A percentile compares a stretch with the other conserved stretches of the same genome.
phyloP scores from a whole-genome alignment of 2,329 filamentous ascomycete genomes.

The Penicillium sp. region DNA sequence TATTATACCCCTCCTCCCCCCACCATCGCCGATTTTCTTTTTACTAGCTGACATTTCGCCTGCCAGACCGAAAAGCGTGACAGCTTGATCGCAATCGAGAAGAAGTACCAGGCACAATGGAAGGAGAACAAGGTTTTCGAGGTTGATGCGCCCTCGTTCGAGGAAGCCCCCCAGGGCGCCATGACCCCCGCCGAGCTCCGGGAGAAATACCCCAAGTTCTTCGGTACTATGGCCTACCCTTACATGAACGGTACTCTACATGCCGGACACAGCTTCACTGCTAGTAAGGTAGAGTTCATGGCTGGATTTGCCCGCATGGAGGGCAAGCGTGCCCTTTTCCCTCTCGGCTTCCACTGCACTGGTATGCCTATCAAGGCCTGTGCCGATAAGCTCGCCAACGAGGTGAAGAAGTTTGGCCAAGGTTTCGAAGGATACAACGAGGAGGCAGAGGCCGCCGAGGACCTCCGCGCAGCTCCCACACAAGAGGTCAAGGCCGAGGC shows the following conservation, averaged over 20 bases:
- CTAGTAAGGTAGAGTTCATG: constrained; percentile 89
- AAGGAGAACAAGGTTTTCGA: constrained; percentile 76
- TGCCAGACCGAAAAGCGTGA: constrained; percentile 33
- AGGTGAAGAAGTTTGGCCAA: constrained; percentile 83
- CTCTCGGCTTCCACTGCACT: constrained; percentile 92
- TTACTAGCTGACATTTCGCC: constrained; percentile 12
- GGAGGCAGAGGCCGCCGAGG: constrained; percentile 54
- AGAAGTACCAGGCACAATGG: constrained; percentile 89
- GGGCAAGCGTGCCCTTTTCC: constrained; percentile 82
- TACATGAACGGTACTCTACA: constrained; percentile 90
- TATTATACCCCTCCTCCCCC: constrained; percentile 24
- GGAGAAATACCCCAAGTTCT: constrained; percentile 84
- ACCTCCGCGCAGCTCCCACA: constrained; percentile 58
- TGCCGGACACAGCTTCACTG: constrained; percentile 88
- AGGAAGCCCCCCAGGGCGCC: constrained; percentile 72
- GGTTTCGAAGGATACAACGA: constrained; percentile 77
- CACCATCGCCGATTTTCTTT: constrained; percentile 20
- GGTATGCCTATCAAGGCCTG: constrained; percentile 98
- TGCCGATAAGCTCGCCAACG: constrained; percentile 88
- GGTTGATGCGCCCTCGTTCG: constrained; percentile 74
- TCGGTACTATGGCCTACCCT: constrained; percentile 72
- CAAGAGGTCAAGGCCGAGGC: constrained; percentile 70
- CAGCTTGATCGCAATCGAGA: constrained; percentile 57
- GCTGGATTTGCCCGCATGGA: constrained; percentile 85
- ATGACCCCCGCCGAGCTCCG: constrained; percentile 73